These are phyloP conservation scores for Delonix regia DNA, from an alignment of 306 rosid species.

Conservation along the genomic window DNA sequence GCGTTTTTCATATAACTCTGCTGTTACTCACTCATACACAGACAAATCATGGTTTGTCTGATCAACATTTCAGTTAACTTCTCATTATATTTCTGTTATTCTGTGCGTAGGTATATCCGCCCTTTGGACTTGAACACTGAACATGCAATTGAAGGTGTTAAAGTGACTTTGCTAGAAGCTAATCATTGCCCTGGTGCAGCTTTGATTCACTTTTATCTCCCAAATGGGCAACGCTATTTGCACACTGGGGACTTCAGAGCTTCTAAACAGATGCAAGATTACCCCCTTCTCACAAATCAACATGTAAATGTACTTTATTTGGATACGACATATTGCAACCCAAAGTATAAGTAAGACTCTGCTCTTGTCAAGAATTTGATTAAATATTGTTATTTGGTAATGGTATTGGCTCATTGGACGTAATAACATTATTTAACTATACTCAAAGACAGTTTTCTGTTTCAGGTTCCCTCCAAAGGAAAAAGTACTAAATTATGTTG, in stretches of 20 bases:
- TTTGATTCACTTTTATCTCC: conserved; percentile 52
- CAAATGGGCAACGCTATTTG: conserved; percentile 55
- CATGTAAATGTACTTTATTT: conserved; percentile 57
- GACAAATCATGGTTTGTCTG: conserved; percentile 3
- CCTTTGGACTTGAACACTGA: conserved; percentile 51
- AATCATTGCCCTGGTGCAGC: conserved; percentile 69
- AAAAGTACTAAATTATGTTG: conserved; percentile 56
- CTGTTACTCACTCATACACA: conserved; percentile 8
- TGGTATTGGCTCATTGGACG: conserved; percentile 1
- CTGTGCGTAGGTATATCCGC: conserved; percentile 45
- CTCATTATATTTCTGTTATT: conserved; percentile 10
- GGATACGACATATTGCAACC: conserved; percentile 66
- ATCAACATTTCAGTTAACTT: conserved; percentile 11
- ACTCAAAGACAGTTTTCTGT: conserved; percentile 28
- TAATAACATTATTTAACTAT: conserved; percentile 10
- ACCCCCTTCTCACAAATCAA: conserved; percentile 42
- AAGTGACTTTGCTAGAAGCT: conserved; percentile 59
- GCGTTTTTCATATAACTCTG: conserved; percentile 1
- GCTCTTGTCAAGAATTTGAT: not conserved
- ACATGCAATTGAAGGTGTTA: conserved; percentile 48
- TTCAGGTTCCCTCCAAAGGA: conserved; percentile 61
- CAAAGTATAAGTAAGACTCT: conserved; percentile 52
- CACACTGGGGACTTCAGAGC: conserved; percentile 68
- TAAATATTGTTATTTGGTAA: conserved; percentile 23
- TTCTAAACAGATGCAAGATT: conserved; percentile 50